Conservation (phyloP, 495 filamentous ascomycete species). For the Neurospora discreta region DNA sequence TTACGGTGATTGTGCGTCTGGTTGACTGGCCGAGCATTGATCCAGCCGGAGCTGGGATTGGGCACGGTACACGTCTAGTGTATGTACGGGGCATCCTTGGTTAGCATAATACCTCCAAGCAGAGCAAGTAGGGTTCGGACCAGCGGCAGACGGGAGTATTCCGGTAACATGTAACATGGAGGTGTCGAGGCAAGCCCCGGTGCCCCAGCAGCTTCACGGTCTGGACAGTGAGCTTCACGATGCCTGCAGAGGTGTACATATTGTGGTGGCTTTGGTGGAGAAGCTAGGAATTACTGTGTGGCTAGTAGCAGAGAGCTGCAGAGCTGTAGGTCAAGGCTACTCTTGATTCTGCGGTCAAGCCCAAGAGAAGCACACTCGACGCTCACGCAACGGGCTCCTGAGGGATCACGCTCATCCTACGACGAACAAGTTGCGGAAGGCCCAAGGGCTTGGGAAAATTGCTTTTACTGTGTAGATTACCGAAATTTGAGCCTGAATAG, state of each 20-base stretch:
- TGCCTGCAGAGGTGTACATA: background rate
- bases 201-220: background rate
- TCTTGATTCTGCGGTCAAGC: background rate
- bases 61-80: background rate
- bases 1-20: background rate
- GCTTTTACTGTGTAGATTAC: background rate
- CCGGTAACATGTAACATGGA: background rate
- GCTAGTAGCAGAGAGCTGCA: background rate
- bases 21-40: background rate
- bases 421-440: background rate
- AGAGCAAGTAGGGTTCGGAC: background rate
- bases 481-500: background rate
- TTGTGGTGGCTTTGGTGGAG: background rate
- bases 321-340: background rate
- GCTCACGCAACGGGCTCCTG: background rate
- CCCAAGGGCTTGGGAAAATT: background rate
- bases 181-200: background rate
- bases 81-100: background rate
- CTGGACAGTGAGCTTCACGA: background rate
- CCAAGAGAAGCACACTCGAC: background rate
- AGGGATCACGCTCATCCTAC: background rate
- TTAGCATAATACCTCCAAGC: background rate
- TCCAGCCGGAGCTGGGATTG: background rate
- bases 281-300: background rate
- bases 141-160: background rate